These are phyloP conservation scores for Haplosporangium sp. DNA, from an alignment of 371 early-diverging fungal genomes.

Conservation along the genomic window DNA sequence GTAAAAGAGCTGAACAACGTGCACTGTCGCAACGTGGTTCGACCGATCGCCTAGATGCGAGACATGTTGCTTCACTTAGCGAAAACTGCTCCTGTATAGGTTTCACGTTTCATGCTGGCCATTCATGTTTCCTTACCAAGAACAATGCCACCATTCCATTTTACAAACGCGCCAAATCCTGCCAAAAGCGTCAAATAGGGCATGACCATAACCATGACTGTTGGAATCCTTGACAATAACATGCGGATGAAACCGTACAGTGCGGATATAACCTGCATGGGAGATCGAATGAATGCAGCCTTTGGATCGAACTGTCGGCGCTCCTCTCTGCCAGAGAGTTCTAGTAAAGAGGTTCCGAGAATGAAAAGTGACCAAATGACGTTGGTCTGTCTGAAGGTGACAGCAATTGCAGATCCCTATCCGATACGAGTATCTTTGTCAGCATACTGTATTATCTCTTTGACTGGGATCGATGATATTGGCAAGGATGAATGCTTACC, in stretches of 20 bases:
- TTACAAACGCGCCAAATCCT: slow-evolving; percentile 74
- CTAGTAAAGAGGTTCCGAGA: slow-evolving; percentile 55
- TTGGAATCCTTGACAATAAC: slow-evolving; percentile 19
- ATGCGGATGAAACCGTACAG: slow-evolving; percentile 21
- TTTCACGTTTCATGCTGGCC: background rate
- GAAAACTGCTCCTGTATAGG: background rate
- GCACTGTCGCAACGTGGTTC: slow-evolving; percentile 85
- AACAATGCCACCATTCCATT: slow-evolving; percentile 89
- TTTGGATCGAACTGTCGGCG: slow-evolving; percentile 46
- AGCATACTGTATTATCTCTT: background rate
- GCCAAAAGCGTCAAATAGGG: slow-evolving; percentile 59
- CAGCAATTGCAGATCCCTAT: slow-evolving; percentile 66
- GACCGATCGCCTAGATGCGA: slow-evolving; percentile 76
- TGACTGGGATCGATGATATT: background rate
- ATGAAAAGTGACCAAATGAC: slow-evolving; percentile 83
- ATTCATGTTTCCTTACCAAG: slow-evolving; percentile 61
- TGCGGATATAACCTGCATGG: slow-evolving; percentile 21
- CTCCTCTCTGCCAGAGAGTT: slow-evolving; percentile 22
- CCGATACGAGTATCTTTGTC: no score
- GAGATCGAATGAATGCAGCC: slow-evolving; percentile 20
- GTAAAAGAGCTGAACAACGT: slow-evolving; percentile 92
- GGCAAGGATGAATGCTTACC: slow-evolving; percentile 42
- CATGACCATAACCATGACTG: slow-evolving; percentile 3
- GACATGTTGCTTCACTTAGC: background rate
- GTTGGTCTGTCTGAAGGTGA: slow-evolving; percentile 94